Evolutionary conservation across 2,329 filamentous ascomycete genomes (phyloP).

Genomic region (Neonectria ditissima): DNA sequence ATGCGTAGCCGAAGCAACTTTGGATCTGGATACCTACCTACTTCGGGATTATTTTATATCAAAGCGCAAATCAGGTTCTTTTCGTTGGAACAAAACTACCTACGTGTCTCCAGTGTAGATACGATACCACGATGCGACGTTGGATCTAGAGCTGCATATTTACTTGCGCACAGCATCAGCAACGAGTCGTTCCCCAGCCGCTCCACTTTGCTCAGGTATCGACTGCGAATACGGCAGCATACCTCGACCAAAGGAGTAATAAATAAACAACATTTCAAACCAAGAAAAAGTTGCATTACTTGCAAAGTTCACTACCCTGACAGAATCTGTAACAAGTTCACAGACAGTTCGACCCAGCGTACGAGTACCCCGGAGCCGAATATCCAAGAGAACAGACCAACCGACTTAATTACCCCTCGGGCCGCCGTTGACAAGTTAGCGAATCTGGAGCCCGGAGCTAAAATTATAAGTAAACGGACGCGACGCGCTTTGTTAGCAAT

Average conservation of each 20-base stretch:
- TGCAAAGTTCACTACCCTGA: not conserved
- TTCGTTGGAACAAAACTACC: not conserved
- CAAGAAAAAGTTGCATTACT: not conserved
- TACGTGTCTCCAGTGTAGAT: too few species aligned
- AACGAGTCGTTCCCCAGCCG: not conserved
- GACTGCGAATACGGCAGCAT: not conserved
- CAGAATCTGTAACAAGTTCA: not conserved
- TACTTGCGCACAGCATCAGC: not conserved
- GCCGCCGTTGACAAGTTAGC: not conserved
- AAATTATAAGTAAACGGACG: constrained; percentile 9
- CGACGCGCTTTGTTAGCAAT: constrained; percentile 13
- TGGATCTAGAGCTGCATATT: not conserved
- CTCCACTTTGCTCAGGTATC: not conserved
- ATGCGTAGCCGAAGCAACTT: constrained; percentile 4
- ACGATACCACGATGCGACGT: constrained; percentile 9
- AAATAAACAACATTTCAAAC: not conserved
- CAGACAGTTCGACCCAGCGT: not conserved
- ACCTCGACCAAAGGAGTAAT: not conserved
- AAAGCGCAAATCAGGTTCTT: not conserved
- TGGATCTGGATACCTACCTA: not conserved
- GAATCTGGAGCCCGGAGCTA: constrained; percentile 7
- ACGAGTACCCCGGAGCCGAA: not conserved
- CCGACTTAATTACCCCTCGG: not conserved
- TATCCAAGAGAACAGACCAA: not conserved
- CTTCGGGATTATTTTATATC: not conserved